Base-by-base conservation (phyloP, 768 basidiomycete genomes). In the Hygrophorus russula region DNA sequence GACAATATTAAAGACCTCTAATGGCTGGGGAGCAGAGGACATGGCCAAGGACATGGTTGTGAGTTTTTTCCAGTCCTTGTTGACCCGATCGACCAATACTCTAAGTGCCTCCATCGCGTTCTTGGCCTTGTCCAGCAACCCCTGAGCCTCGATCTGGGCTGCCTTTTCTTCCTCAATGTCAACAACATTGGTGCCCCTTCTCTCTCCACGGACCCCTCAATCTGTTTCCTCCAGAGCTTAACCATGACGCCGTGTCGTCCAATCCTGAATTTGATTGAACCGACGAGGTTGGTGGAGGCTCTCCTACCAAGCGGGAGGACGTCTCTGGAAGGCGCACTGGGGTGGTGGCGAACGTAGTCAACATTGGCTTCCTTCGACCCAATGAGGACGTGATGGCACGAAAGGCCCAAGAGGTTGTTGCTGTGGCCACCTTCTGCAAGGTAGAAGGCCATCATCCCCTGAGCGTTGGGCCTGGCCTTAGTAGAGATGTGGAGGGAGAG, bases 391-490 rank as follows among this genome's bases (percentile, higher is more conserved):
- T 45, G 42, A 12, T 35, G 35, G 35, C 57, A 57, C 14, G 59
- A 50, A 47, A 62, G 52, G 24, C 53, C 53, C 44, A 60, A 55
- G 41, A 55, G 48, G 3, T 39, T 56, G 34, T 55, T 44, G 50
- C 56, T 62, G 47, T 42, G 44, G 34, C 57, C 57, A 53, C 57
- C 62, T 53, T 63, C 54, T 13, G 55, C 41, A 43, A 66, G 53
- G 55, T 64, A 66, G 50, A 66, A 47, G 42, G 51, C 58, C 49
- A 58, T 52, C 4, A 59, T 65, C 12, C 65, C 65, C 55, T 63
- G 52, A 54, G 46, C 42, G 41, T 54, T 20, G 36, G 49, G 53
- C 51, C 58, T 56, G 49, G 51, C 56, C 52, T 13, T 52, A 50
- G 64, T 51, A 52, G 63, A 51, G 53, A 66, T 63, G 40, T 2